Evolutionary conservation across 306 rosid genomes (phyloP).

Genomic region (peach (Prunus persica)): DNA sequence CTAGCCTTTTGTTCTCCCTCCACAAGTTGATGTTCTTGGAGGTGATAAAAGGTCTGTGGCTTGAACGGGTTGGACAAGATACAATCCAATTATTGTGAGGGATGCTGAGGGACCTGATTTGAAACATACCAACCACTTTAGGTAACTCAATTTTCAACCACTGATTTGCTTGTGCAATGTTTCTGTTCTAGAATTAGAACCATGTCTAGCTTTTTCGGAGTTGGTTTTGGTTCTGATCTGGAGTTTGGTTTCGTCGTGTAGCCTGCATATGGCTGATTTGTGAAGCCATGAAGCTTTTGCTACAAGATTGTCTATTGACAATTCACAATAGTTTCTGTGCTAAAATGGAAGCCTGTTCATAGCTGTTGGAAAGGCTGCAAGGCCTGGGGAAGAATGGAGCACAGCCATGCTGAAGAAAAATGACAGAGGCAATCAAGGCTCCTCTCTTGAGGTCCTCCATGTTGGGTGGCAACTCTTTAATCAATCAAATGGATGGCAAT

Average conservation of each 20-base stretch:
- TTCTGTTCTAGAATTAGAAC: neutral
- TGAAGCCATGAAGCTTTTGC: neutral
- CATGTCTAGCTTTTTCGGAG: neutral
- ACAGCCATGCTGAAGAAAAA: no score
- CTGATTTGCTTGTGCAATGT: neutral
- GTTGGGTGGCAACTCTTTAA: no score
- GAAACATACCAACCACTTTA: neutral
- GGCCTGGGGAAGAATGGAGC: no score
- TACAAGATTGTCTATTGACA: neutral
- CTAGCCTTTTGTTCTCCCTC: no score
- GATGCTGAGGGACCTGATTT: neutral
- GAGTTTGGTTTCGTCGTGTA: slow-evolving; percentile 11
- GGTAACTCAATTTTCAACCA: neutral
- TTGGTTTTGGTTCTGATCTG: neutral
- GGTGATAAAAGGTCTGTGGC: slow-evolving; percentile 9
- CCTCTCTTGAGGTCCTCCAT: no score
- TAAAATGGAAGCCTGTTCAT: no score
- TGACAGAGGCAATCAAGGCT: no score
- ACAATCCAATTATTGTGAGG: slow-evolving; percentile 1
- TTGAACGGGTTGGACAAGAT: neutral
- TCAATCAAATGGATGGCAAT: no score
- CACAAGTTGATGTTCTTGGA: neutral
- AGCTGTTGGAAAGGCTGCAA: no score
- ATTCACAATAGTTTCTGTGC: no score
- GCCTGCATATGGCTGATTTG: slow-evolving; percentile 9